Base-by-base conservation (phyloP, 2,329 filamentous ascomycete genomes). In the Mycosphaerella sp. region DNA sequence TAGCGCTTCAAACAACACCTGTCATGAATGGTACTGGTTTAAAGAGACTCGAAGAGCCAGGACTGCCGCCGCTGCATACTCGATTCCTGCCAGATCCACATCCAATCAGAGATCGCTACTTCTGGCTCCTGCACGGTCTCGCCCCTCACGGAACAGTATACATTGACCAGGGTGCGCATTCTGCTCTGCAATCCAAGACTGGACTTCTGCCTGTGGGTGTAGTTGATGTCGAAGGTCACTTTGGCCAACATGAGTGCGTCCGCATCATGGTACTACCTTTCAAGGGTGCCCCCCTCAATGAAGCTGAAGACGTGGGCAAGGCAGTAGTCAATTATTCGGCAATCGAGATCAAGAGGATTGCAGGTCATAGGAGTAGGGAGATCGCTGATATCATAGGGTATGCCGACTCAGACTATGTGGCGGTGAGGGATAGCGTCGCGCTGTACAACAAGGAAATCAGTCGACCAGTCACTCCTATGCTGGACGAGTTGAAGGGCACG, bases 61-160 rank as follows among this genome's bases (percentile, higher is more conserved):
- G 46, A 40, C 37, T 49, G 14, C 50, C 50, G 9, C 81, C 90
- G 1, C 74, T 95, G 4, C 93, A 98, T 70, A 98, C 93, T 2
- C 85, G 93, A 51, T 98, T 98, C 75, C 77, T 95, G 10, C 89
- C 90, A 0, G 89, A 89, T 8, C 75, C 79, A 0, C 82, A 87
- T 21, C 90, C 91, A 1, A 93, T 97, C 53, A 84, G 89, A 50
- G 93, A 96, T 68, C 85, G 91, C 55, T 89, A 93, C 66, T 97
- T 98, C 77, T 98, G 93, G 93, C 84, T 98, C 43, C 78, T 97
- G 0, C 89, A 98, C 70, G 93, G 91, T 8, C 81, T 96, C 9
- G 84, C 85, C 18, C 89, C 93, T 0, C 90, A 95, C 64, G 93
- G 93, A 12, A 95, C 86, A 2, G 68, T 98, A 21, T 97, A 88